Conservation (phyloP, 306 rosid genomes). For the Abrus precatorius region DNA sequence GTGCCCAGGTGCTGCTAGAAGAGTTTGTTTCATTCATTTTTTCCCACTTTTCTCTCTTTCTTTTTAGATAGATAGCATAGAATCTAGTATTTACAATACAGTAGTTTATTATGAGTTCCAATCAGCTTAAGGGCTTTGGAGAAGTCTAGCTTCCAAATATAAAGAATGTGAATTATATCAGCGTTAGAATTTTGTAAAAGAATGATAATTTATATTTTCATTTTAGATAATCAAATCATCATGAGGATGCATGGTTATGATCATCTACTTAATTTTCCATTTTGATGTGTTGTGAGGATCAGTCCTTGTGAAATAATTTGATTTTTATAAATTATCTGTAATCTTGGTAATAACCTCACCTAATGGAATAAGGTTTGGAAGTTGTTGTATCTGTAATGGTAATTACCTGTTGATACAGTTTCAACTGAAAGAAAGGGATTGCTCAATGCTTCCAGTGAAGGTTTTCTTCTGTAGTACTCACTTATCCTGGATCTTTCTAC, state of each 20-base stretch:
- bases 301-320: constrained; percentile 8
- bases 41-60: constrained; percentile 3
- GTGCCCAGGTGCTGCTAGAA: constrained; percentile 53
- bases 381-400: neutral
- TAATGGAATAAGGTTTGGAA: too few species aligned
- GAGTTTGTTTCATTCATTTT: constrained; percentile 48
- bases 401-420: neutral
- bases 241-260: constrained; percentile 10
- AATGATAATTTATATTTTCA: constrained; percentile 44
- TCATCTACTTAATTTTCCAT: constrained; percentile 13
- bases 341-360: neutral
- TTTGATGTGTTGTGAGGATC: neutral
- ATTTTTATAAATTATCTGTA: constrained; percentile 1
- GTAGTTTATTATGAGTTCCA: constrained; percentile 51
- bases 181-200: constrained; percentile 58
- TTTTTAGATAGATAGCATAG: constrained; percentile 46
- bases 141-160: constrained; percentile 50
- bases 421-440: constrained; percentile 8
- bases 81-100: constrained; percentile 47
- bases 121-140: constrained; percentile 43
- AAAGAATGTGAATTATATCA: constrained; percentile 54
- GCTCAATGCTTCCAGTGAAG: neutral
- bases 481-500: neutral
- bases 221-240: constrained; percentile 46
- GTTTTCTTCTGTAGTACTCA: neutral